Evolutionary conservation across 176 grass and related monocot genomes (phyloP).

Genomic region (Rhynchospora pubera): DNA sequence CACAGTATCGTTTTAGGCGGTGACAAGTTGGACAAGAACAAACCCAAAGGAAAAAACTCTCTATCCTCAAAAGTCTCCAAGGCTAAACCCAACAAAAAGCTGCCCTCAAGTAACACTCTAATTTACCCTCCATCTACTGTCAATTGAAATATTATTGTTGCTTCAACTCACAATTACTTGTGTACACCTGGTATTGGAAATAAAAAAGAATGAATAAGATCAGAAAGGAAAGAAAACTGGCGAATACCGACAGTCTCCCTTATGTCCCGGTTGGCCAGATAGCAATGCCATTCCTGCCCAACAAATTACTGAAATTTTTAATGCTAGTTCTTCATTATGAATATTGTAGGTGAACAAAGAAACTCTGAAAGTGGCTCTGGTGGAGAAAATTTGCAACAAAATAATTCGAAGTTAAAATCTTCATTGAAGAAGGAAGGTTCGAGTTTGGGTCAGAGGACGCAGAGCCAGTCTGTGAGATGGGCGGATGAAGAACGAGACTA

Average conservation of each 20-base stretch:
- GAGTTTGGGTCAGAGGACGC: constrained; percentile 17
- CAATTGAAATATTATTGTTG: not conserved
- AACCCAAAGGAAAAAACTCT: constrained; percentile 36
- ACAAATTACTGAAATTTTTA: constrained; percentile 8
- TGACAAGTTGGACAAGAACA: constrained; percentile 35
- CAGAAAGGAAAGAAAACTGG: constrained; percentile 18
- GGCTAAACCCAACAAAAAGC: constrained; percentile 33
- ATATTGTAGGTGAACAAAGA: constrained; percentile 23
- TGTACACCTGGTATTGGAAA: not conserved
- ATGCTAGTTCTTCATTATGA: constrained; percentile 9
- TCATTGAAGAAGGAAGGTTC: constrained; percentile 53
- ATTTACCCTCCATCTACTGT: constrained; percentile 32
- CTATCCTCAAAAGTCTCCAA: constrained; percentile 27
- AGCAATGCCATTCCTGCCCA: constrained; percentile 17
- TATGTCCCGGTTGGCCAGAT: constrained; percentile 10
- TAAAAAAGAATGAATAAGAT: not conserved
- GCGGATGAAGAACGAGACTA: constrained; percentile 51
- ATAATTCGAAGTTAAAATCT: constrained; percentile 42
- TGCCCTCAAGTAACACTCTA: constrained; percentile 10
- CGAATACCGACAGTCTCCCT: constrained; percentile 11
- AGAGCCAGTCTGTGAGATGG: constrained; percentile 53
- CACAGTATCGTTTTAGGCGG: constrained; percentile 34
- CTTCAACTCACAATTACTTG: not conserved
- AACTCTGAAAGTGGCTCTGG: constrained; percentile 28
- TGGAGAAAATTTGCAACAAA: constrained; percentile 29